phyloP scores from a whole-genome alignment of 2,329 filamentous ascomycete genomes.

The Beauveria sp. region DNA sequence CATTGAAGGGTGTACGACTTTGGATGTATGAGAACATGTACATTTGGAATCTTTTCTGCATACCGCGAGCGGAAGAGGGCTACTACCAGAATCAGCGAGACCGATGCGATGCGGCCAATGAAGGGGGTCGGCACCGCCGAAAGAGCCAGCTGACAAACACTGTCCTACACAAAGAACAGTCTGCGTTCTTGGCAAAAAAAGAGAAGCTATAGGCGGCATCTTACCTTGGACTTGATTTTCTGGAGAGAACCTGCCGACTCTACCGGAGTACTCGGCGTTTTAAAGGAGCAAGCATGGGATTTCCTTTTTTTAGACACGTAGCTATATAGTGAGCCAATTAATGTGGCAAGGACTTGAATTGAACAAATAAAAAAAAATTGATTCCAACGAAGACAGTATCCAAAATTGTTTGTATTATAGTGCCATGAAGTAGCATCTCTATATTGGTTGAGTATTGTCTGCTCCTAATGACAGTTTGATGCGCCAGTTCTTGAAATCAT shows the following conservation, averaged over 20 bases:
- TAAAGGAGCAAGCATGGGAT: neutral
- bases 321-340: slow-evolving; percentile 15
- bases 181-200: neutral
- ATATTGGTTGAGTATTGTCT: neutral
- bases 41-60: slow-evolving; percentile 8
- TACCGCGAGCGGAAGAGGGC: neutral
- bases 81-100: neutral
- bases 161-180: neutral
- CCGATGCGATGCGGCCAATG: neutral
- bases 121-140: neutral
- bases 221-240: neutral
- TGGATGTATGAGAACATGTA: slow-evolving; percentile 12
- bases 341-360: slow-evolving; percentile 10
- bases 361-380: neutral
- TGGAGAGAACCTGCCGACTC: neutral
- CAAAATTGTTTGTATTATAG: neutral
- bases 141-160: neutral
- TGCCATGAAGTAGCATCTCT: neutral
- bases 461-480: slow-evolving; percentile 41
- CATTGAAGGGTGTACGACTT: slow-evolving; percentile 12
- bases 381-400: neutral
- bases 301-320: slow-evolving; percentile 14
- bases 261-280: slow-evolving; percentile 4
- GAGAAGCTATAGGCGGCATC: neutral
- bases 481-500: slow-evolving; percentile 70